Evolutionary conservation across 768 basidiomycete species (phyloP), one percentile per base, ranked within the genome.

Genomic region (Leccinum variicolor): DNA sequence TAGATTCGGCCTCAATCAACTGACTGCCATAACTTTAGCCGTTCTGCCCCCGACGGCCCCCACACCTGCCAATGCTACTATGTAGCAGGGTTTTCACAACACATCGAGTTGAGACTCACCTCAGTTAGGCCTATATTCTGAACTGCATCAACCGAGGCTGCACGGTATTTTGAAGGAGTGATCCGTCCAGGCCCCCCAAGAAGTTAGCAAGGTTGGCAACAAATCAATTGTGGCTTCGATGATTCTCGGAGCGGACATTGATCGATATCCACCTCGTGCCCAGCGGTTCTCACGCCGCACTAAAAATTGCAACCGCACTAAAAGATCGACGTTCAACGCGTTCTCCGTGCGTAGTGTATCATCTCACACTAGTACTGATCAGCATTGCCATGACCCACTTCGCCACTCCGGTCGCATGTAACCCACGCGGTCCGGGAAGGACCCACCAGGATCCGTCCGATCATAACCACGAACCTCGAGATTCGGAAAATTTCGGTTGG

Each of bases 171-270:
- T 31, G 31, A 25, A 25, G 19, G 55, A 57, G 46, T 46, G 41
- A 57, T 57, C 41, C 55, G n/a, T 45, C 28, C 53, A 10, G 39
- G 34, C 15, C n/a, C 39, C 36, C n/a, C n/a, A n/a, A n/a, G n/a
- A 39, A n/a, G 8, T 39, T 14, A 4, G 31, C 31, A 33, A 33
- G 31, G 29, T 33, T 2, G 33, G 33, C 6, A 33, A 33, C 13
- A 14, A 31, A 31, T 31, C 31, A 11, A 31, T 55, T 9, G 36
- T 55, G 53, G 52, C 50, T 8, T 25, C 39, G 46, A 49, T 15
- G 47, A 49, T 11, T 55, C 23, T 43, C 54, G 55, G 55, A 26
- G 36, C 54, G 8, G 48, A 36, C 33, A 21, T 51, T 51, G 50
- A 14, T 26, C 50, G 31, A 33, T 33, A 51, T n/a, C 23, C 4